Evolutionary conservation across 805 yeast species (phyloP).

Genomic region (Wickerhamiella lipophila): DNA sequence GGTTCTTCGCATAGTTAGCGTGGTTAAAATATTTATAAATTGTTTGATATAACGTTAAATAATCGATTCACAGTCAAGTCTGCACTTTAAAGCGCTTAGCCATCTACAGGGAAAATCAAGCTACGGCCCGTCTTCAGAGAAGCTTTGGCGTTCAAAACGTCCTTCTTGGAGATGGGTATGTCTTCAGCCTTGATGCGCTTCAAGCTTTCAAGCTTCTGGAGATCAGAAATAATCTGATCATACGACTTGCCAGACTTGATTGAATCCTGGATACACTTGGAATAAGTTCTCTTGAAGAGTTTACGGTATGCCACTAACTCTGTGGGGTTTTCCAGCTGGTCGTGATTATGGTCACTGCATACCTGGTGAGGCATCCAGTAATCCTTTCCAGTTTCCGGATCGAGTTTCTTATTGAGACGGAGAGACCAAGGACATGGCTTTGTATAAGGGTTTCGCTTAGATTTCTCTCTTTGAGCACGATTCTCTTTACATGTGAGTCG

Average conservation of each 20-base stretch:
- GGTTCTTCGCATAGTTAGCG: too few relatives aligned
- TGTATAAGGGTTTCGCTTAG: not conserved
- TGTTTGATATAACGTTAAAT: not conserved
- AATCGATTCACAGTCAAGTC: not conserved
- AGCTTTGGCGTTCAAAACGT: not conserved
- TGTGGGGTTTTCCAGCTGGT: not conserved
- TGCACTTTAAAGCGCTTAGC: not conserved
- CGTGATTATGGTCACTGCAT: not conserved
- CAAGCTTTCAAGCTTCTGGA: not conserved
- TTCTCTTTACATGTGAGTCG: not conserved
- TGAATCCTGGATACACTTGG: not conserved
- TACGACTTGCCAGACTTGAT: not conserved
- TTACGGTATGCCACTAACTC: not conserved
- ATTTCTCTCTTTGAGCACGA: not conserved
- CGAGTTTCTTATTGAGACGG: not conserved
- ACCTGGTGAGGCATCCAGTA: not conserved
- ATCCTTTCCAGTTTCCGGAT: not conserved
- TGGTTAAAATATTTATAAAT: not conserved
- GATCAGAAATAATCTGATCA: not conserved
- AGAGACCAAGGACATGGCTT: constrained; percentile 3
- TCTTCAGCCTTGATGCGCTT: not conserved
- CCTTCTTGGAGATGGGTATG: not conserved
- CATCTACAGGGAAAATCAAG: not conserved
- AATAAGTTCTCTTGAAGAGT: not conserved
- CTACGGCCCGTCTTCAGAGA: not conserved